These are phyloP conservation scores for Glycine tomentella DNA, from an alignment of 306 rosid genomes.

Conservation along the genomic window DNA sequence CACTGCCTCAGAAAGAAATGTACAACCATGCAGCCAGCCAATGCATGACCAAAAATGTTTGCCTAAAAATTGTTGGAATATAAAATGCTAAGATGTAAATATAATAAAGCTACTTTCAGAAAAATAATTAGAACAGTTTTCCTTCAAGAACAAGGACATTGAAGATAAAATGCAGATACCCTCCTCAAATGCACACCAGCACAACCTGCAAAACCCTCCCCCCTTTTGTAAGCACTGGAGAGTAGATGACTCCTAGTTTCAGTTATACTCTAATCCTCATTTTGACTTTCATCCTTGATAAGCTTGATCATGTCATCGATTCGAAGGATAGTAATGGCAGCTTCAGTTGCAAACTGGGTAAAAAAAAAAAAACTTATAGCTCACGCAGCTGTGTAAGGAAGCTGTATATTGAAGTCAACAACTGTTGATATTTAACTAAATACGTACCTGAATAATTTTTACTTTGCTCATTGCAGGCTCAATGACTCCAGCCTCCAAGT, in stretches of 20 bases:
- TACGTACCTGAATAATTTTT: slow-evolving; percentile 89
- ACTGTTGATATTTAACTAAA: neutral
- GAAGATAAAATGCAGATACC: slow-evolving; percentile 33
- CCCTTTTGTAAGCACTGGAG: neutral
- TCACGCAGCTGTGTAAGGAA: slow-evolving; percentile 11
- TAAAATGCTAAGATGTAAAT: neutral
- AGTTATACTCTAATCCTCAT: slow-evolving; percentile 48
- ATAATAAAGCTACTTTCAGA: slow-evolving; percentile 15
- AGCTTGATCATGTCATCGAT: slow-evolving; percentile 99
- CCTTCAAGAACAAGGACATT: slow-evolving; percentile 42
- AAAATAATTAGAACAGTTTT: slow-evolving; percentile 33
- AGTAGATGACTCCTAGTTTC: slow-evolving; percentile 17
- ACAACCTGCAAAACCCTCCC: slow-evolving; percentile 33
- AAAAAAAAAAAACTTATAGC: neutral
- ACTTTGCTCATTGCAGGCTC: slow-evolving; percentile 99
- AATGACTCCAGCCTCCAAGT: slow-evolving; percentile 97
- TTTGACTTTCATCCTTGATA: slow-evolving; percentile 86
- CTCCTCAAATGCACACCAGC: slow-evolving; percentile 46
- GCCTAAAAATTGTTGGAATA: slow-evolving; percentile 1
- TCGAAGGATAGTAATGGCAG: slow-evolving; percentile 95
- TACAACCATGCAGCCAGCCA: slow-evolving; percentile 36
- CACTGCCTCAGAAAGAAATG: slow-evolving; percentile 37
- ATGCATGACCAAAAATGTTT: slow-evolving; percentile 42
- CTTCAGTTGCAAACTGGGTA: slow-evolving; percentile 93
- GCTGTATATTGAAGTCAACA: neutral